phyloP scores from a whole-genome alignment of 441 rosid species.

The Euphorbia schlechtendalii region DNA sequence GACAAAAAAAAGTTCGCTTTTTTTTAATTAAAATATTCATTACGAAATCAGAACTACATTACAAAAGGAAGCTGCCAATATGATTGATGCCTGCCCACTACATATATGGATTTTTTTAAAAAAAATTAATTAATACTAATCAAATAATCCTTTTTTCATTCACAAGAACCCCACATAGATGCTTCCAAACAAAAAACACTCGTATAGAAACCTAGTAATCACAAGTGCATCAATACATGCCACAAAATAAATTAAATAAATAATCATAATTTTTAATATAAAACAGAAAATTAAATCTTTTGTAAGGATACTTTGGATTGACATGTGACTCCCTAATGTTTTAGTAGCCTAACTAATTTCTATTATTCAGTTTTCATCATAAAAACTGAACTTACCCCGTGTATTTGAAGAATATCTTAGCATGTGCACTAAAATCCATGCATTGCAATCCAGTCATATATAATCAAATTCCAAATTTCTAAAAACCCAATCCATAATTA shows the following conservation, averaged over 20 bases:
- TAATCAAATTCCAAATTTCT: not conserved
- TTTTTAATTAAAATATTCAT: not conserved
- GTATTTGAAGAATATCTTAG: conserved; percentile 23
- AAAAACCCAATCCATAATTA: not conserved
- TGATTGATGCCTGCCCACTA: conserved; percentile 8
- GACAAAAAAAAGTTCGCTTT: not conserved
- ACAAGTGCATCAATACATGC: not conserved
- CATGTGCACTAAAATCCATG: conserved; percentile 46
- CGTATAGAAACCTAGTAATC: conserved; percentile 16
- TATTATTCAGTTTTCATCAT: too few relatives aligned
- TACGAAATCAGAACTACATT: not conserved
- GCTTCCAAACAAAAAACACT: conserved; percentile 23
- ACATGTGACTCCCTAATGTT: too few relatives aligned
- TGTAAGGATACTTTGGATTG: too few relatives aligned
- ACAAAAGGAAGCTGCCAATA: conserved; percentile 3
- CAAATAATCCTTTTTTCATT: conserved; percentile 7
- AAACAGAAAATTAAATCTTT: too few relatives aligned
- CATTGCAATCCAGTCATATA: too few relatives aligned
- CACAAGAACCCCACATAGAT: conserved; percentile 7
- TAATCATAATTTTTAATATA: not conserved
- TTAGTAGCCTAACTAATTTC: too few relatives aligned
- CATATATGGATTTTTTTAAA: too few relatives aligned
- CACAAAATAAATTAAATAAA: conserved; percentile 1
- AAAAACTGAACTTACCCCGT: too few relatives aligned
- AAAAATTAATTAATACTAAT: too few relatives aligned